phyloP scores from a whole-genome alignment of 2,329 filamentous ascomycete species.

The Penicillium psychrosexuale region DNA sequence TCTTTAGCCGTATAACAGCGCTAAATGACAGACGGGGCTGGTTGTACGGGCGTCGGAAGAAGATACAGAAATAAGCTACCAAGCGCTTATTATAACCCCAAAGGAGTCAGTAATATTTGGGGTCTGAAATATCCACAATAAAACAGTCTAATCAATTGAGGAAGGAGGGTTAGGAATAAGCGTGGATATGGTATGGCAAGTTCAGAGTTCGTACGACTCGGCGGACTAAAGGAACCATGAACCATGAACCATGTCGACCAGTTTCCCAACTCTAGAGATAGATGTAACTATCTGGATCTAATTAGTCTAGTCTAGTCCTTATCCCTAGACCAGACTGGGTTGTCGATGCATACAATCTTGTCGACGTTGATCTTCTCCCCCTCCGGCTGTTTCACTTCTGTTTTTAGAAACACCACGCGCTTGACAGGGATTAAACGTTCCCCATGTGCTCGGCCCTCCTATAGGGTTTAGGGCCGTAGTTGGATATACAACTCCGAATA shows the following conservation, averaged over 20 bases:
- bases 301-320: not conserved
- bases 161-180: not conserved
- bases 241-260: slow-evolving; percentile 1
- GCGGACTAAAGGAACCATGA: slow-evolving; percentile 11
- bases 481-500: not conserved
- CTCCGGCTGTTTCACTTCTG: not conserved
- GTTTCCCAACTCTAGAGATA: not conserved
- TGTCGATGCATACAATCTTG: not conserved
- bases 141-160: not conserved
- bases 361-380: not conserved
- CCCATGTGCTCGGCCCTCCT: not conserved
- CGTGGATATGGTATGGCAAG: not conserved
- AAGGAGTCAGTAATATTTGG: not conserved
- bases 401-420: slow-evolving; percentile 17
- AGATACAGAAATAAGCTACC: not conserved
- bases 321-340: not conserved
- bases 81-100: not conserved
- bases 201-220: slow-evolving; percentile 1
- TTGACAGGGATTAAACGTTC: slow-evolving; percentile 3
- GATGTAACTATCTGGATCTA: not conserved
- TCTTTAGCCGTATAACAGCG: not conserved
- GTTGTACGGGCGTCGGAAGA: not conserved
- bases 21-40: not conserved
- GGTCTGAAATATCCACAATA: not conserved
- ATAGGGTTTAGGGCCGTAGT: slow-evolving; percentile 3